Evolutionary conservation across 345 rosid species (phyloP).

Genomic region (Excoecaria agallocha): DNA sequence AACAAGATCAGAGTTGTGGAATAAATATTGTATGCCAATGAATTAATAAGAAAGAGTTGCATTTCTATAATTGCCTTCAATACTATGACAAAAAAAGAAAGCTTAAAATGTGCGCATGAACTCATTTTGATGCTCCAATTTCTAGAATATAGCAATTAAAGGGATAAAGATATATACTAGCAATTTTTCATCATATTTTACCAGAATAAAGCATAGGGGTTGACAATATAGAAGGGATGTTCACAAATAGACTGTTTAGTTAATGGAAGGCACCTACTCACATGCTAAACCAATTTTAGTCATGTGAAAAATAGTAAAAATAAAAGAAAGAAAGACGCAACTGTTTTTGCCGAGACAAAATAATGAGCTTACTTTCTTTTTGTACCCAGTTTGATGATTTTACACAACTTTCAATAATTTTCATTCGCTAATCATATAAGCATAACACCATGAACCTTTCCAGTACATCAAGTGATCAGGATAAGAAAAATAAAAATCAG

Average conservation of each 20-base stretch:
- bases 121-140: background rate
- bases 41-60: background rate
- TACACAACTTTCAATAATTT: constrained; percentile 8
- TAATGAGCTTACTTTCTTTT: background rate
- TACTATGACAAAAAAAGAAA: background rate
- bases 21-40: background rate
- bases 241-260: background rate
- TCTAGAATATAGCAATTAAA: background rate
- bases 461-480: background rate
- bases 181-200: background rate
- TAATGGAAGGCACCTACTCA: background rate
- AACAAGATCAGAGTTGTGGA: background rate
- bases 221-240: background rate
- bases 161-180: background rate
- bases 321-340: background rate
- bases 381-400: background rate
- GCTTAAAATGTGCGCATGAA: background rate
- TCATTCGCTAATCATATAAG: background rate
- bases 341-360: background rate
- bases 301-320: background rate
- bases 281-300: background rate
- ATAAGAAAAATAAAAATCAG: background rate
- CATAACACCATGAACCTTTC: no score
- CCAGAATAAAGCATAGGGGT: background rate
- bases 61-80: background rate